phyloP scores from a whole-genome alignment of 805 yeast species.

The Saturnispora mendoncae region DNA sequence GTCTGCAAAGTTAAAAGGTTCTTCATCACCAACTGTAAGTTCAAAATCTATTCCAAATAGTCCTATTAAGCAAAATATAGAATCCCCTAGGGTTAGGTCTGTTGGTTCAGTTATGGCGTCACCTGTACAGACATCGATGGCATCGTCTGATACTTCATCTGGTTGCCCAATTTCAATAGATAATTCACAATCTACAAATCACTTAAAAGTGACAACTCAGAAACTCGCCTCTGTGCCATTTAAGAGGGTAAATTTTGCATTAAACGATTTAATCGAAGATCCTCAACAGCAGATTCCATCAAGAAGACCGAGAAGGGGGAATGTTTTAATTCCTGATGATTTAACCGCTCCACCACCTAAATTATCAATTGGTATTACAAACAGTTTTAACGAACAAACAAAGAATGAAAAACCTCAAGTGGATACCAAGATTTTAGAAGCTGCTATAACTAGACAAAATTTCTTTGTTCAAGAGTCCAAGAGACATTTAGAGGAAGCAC shows the following conservation, averaged over 20 bases:
- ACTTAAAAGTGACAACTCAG: neutral
- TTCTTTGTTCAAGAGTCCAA: slow-evolving; percentile 50
- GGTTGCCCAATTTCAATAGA: neutral
- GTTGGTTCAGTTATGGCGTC: neutral
- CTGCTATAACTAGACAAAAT: slow-evolving; percentile 53
- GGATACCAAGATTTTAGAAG: slow-evolving; percentile 40
- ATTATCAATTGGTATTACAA: slow-evolving; percentile 61
- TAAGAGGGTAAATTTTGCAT: slow-evolving; percentile 43
- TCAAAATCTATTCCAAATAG: too few species aligned
- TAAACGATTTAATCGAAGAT: slow-evolving; percentile 39
- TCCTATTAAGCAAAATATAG: neutral
- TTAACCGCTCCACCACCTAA: slow-evolving; percentile 52
- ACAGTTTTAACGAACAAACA: slow-evolving; percentile 29
- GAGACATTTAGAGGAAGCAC: slow-evolving; percentile 71
- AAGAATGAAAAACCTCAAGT: slow-evolving; percentile 25
- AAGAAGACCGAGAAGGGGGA: slow-evolving; percentile 44
- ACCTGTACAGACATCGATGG: neutral
- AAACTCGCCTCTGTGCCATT: slow-evolving; percentile 28
- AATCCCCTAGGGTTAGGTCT: neutral
- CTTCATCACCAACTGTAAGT: slow-evolving; percentile 10
- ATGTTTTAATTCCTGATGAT: slow-evolving; percentile 58
- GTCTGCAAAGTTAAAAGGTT: slow-evolving; percentile 27
- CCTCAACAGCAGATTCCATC: slow-evolving; percentile 59
- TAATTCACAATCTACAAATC: neutral
- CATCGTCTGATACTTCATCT: neutral